Conservation (phyloP, 768 basidiomycete species). For the Tulasnella sp. region DNA sequence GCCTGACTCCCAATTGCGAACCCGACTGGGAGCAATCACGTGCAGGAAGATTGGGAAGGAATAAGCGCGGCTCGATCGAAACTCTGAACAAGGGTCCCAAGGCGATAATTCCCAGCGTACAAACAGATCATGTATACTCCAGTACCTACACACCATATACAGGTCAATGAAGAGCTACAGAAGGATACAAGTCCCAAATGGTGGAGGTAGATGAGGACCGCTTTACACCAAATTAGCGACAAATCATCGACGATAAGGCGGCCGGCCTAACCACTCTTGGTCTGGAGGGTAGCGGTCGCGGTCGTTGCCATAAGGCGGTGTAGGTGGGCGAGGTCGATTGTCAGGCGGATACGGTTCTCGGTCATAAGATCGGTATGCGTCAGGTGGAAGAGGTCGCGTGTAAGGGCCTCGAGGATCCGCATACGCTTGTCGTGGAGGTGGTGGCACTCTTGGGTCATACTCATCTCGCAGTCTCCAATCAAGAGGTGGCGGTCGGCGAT, state of each 20-base stretch:
- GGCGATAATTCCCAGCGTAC: neutral
- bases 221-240: too few relatives aligned
- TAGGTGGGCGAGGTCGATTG: conserved; percentile 10
- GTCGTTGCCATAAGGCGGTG: neutral
- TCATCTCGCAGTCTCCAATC: conserved; percentile 20
- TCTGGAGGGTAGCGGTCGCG: neutral
- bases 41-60: conserved; percentile 16
- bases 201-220: too few relatives aligned
- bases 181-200: too few relatives aligned
- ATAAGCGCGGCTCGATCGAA: conserved; percentile 6
- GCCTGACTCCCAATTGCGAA: conserved; percentile 26
- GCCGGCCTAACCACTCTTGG: neutral
- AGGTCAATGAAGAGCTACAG: too few relatives aligned
- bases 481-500: conserved; percentile 3
- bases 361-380: neutral
- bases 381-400: neutral
- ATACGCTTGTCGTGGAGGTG: neutral
- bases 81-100: neutral
- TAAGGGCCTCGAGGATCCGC: neutral
- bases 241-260: conserved; percentile 1
- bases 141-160: too few relatives aligned
- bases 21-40: conserved; percentile 22
- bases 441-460: neutral
- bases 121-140: neutral
- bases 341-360: conserved; percentile 10